Conservation (phyloP, 2,329 filamentous ascomycete genomes). For the Coccinonectria pachysandricola region DNA sequence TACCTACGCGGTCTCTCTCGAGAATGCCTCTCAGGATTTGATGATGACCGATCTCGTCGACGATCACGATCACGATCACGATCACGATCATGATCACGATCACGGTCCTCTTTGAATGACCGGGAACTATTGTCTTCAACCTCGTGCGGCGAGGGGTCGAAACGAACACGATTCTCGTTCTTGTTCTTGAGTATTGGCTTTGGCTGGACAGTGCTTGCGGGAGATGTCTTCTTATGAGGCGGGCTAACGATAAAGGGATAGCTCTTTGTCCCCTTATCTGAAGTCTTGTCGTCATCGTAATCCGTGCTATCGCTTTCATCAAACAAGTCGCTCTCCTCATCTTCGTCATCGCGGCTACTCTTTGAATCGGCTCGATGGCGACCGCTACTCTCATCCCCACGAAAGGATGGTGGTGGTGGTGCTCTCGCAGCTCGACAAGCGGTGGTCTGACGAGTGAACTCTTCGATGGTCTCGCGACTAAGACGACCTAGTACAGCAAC, state of each 20-base stretch:
- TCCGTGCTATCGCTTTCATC: slow-evolving; percentile 24
- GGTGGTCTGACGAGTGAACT: slow-evolving; percentile 38
- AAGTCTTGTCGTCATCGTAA: slow-evolving; percentile 23
- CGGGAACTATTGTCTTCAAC: slow-evolving; percentile 24
- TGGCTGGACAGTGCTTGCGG: slow-evolving; percentile 29
- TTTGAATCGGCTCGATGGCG: slow-evolving; percentile 21
- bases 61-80: slow-evolving; percentile 18
- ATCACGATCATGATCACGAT: slow-evolving; percentile 22
- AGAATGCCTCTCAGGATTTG: slow-evolving; percentile 12
- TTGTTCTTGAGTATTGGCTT: slow-evolving; percentile 54
- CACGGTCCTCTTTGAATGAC: slow-evolving; percentile 23
- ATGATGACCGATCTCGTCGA: slow-evolving; percentile 13
- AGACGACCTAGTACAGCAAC: slow-evolving; percentile 51
- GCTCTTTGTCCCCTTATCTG: slow-evolving; percentile 21
- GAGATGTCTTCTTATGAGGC: slow-evolving; percentile 24
- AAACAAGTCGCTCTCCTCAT: slow-evolving; percentile 20
- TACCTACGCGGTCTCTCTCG: slow-evolving; percentile 18
- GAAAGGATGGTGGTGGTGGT: slow-evolving; percentile 4
- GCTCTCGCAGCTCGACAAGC: slow-evolving; percentile 34
- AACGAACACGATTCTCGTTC: slow-evolving; percentile 46
- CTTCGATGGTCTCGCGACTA: slow-evolving; percentile 38
- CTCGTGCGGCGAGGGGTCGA: slow-evolving; percentile 38
- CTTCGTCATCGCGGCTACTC: slow-evolving; percentile 23
- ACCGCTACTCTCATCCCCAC: slow-evolving; percentile 5
- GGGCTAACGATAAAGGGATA: slow-evolving; percentile 29